Evolutionary conservation across 345 rosid species (phyloP).

Genomic region (Brassica napus): Da-Ae NC_063446.1:62626001-62626500

Average conservation of each 20-base stretch:
- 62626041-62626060: slow-evolving; percentile 59
- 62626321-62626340: slow-evolving; percentile 1
- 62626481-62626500: slow-evolving; percentile 95
- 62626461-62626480: slow-evolving; percentile 91
- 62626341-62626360: slow-evolving; percentile 29
- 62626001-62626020: slow-evolving; percentile 59
- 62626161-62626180: slow-evolving; percentile 78
- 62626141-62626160: slow-evolving; percentile 45
- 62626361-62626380: slow-evolving; percentile 92
- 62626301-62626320: neutral
- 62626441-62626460: slow-evolving; percentile 91
- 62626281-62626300: neutral
- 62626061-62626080: neutral
- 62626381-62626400: slow-evolving; percentile 86
- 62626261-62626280: slow-evolving; percentile 2
- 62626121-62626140: neutral
- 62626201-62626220: slow-evolving; percentile 84
- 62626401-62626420: slow-evolving; percentile 97
- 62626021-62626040: slow-evolving; percentile 55
- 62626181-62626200: slow-evolving; percentile 92
- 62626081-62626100: neutral
- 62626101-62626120: neutral
- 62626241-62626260: slow-evolving; percentile 83
- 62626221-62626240: slow-evolving; percentile 91
- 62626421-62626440: slow-evolving; percentile 73